phyloP scores from a whole-genome alignment of 2,329 filamentous ascomycete genomes.

The Scedosporium apiospermum region DNA sequence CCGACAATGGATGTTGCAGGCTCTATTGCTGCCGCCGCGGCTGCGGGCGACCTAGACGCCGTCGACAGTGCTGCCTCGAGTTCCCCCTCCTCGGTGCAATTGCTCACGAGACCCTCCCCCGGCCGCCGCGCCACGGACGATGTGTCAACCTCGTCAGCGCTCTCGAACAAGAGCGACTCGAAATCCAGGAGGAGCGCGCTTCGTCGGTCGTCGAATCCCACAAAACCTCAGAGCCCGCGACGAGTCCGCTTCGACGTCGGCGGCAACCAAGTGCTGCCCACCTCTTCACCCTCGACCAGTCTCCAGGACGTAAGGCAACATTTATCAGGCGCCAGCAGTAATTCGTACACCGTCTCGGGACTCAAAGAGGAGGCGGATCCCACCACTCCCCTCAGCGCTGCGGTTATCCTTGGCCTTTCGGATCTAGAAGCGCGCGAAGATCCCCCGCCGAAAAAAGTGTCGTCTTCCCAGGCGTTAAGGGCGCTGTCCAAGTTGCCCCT shows the following conservation, averaged over 20 bases:
- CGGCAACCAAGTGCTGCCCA: slow-evolving; percentile 51
- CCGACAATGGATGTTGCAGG: not conserved
- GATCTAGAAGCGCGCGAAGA: slow-evolving; percentile 24
- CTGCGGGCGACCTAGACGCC: not conserved
- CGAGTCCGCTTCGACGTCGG: slow-evolving; percentile 54
- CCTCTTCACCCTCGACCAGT: slow-evolving; percentile 35
- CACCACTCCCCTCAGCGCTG: slow-evolving; percentile 13
- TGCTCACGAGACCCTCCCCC: slow-evolving; percentile 1
- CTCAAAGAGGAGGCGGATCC: not conserved
- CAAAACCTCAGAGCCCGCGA: slow-evolving; percentile 45
- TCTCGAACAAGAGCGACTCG: slow-evolving; percentile 43
- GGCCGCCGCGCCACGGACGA: slow-evolving; percentile 30
- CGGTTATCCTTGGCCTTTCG: slow-evolving; percentile 20
- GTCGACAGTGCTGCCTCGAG: not conserved
- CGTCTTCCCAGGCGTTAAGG: slow-evolving; percentile 44
- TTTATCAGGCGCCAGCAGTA: not conserved
- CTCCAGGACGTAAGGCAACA: slow-evolving; percentile 3
- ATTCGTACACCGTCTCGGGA: slow-evolving; percentile 6
- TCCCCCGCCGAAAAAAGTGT: slow-evolving; percentile 41
- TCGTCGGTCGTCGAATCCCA: slow-evolving; percentile 43
- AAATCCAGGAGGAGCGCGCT: slow-evolving; percentile 45
- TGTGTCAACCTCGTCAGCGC: slow-evolving; percentile 35
- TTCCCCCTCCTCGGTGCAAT: not conserved
- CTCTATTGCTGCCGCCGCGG: slow-evolving; percentile 6
- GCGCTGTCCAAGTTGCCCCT: slow-evolving; percentile 40